Base-by-base conservation (phyloP, 768 basidiomycete species). In the Nidula microcarpa region DNA sequence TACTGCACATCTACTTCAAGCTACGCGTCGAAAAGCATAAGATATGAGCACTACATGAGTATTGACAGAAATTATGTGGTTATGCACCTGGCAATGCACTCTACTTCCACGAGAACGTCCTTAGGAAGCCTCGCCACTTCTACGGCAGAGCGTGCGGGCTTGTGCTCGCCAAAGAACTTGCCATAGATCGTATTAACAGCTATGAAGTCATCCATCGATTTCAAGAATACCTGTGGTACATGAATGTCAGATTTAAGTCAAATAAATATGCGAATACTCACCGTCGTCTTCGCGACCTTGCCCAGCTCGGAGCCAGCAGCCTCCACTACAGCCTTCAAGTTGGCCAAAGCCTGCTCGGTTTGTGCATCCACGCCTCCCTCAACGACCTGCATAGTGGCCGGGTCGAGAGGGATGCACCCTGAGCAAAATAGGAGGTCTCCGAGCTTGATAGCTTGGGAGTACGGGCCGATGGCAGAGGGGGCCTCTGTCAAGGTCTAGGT, bases 101-200 rank as follows among this genome's bases (percentile, higher is more conserved):
- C 96, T 52, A 98, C 82, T 78, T 98, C 96, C 49, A 97, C 85
- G 35, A 95, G 76, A 7, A 92, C 95, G 62, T 94, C 91, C 67
- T 87, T 91, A 8, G 96, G 96, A 50, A 98, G 78, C 44, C 92
- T 78, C 34, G 87, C 76, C 33, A 94, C 92, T 74, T 98, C 93
- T 50, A 99, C 91, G 33, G 89, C 85, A 33, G 94, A 94, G 56
- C 97, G 79, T 3, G 97, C 94, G 46, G 97, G 96, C 69, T 91
- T 94, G 74, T 95, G 91, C 33, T 82, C 78, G 8, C 91, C 94
- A 65, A 98, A 98, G 71, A 91, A 87, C 51, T 81, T 74, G 35
- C 81, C 81, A 67, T 97, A 98, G 56, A 94, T 76, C 13, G 70
- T 80, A 68, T 98, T 98, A 62, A 97, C 84, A 39, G 79, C 73